Conservation (phyloP, 208 protist species). For the Crithidia mellificae region DNA sequence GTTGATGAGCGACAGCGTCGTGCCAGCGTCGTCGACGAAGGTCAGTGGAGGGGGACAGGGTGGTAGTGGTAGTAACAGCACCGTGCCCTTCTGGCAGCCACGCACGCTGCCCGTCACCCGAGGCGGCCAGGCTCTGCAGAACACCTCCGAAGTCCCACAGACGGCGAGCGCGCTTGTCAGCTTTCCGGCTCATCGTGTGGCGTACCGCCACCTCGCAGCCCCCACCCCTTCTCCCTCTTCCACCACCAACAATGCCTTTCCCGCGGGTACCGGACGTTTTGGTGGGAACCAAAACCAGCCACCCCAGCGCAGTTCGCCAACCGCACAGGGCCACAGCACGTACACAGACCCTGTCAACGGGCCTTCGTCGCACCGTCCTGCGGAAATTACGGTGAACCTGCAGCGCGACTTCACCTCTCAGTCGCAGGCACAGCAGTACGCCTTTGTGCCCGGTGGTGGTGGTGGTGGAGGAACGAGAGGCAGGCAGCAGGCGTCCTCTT, state of each 20-base stretch:
- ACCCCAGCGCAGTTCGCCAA: no score
- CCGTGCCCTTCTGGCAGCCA: slow-evolving; percentile 21
- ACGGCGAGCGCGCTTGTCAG: slow-evolving; percentile 19
- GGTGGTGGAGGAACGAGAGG: background rate
- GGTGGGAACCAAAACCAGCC: no score
- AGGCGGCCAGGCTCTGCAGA: slow-evolving; percentile 17
- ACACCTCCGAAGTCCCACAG: slow-evolving; percentile 7
- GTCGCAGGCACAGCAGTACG: slow-evolving; percentile 28
- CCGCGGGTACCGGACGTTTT: no score
- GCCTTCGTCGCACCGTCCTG: no score
- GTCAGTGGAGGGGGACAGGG: no score
- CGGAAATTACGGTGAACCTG: slow-evolving; percentile 29
- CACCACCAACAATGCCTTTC: no score
- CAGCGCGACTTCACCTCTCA: slow-evolving; percentile 20
- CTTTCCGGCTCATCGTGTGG: slow-evolving; percentile 16
- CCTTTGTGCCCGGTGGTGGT: slow-evolving; percentile 22
- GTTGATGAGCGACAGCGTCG: slow-evolving; percentile 4
- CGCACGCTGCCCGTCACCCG: slow-evolving; percentile 19
- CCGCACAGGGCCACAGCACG: no score
- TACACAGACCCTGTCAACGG: no score
- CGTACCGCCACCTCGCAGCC: slow-evolving; percentile 17
- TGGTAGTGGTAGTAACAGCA: background rate
- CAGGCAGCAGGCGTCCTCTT: no score
- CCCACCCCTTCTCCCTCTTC: background rate
- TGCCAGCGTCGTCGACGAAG: background rate